A percentile compares a stretch with the other conserved stretches of the same genome.
Evolutionary conservation across 2,329 filamentous ascomycete genomes (phyloP).

Genomic region (Penicillium sp.): DNA sequence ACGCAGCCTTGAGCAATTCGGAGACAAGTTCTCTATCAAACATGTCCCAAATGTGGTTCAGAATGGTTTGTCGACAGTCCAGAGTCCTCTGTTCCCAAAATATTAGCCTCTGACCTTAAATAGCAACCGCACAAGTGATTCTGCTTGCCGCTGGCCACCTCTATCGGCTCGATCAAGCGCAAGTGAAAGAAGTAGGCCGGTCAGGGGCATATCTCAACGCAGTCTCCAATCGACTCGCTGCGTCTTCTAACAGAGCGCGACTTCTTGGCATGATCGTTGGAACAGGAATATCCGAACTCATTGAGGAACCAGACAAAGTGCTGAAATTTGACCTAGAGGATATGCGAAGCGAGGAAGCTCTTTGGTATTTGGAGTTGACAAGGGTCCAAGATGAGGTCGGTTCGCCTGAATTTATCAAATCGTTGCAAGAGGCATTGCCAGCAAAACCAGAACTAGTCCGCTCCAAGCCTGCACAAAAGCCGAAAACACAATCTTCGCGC

Average conservation of each 20-base stretch:
- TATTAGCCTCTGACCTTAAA: conserved; percentile 20
- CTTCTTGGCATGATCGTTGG: conserved; percentile 88
- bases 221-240: conserved; percentile 79
- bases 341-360: conserved; percentile 67
- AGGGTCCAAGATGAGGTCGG: conserved; percentile 63
- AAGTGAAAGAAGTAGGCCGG: conserved; percentile 66
- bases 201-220: conserved; percentile 71
- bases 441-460: conserved; percentile 14
- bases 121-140: conserved; percentile 75
- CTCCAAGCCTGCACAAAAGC: conserved; percentile 5
- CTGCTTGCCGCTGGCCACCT: conserved; percentile 76
- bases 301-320: conserved; percentile 64
- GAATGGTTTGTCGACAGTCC: conserved; percentile 56
- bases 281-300: conserved; percentile 64
- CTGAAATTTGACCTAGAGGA: conserved; percentile 86
- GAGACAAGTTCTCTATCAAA: conserved; percentile 80
- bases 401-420: conserved; percentile 51
- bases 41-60: conserved; percentile 83
- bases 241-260: conserved; percentile 70
- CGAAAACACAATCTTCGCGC: conserved; percentile 3
- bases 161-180: conserved; percentile 62
- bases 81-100: neutral
- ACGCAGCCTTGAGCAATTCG: conserved; percentile 70
- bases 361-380: conserved; percentile 69
- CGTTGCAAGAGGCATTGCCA: conserved; percentile 13